Evolutionary conservation across 345 rosid genomes (phyloP).

Genomic region (Arabidopsis arenosa): DNA sequence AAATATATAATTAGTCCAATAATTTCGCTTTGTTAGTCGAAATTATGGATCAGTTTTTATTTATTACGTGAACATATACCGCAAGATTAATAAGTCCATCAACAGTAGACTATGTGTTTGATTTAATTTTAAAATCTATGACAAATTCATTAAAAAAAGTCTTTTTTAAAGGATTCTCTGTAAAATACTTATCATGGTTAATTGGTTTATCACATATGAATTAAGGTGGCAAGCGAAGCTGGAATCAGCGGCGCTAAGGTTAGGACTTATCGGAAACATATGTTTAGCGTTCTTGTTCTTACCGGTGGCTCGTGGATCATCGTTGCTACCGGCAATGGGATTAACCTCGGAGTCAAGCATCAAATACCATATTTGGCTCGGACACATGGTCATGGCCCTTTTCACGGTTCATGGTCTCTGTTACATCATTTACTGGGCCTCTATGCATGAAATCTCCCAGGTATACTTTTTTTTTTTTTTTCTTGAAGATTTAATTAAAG

Average conservation of each 20-base stretch:
- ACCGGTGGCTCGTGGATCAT: constrained; percentile 86
- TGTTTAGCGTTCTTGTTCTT: constrained; percentile 69
- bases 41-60: no score
- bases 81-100: no score
- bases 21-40: no score
- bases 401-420: constrained; percentile 70
- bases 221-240: constrained; percentile 70
- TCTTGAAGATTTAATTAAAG: neutral
- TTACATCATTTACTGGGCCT: constrained; percentile 57
- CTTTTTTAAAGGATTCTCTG: neutral
- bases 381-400: constrained; percentile 68
- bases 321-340: constrained; percentile 68
- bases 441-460: constrained; percentile 48
- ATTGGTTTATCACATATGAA: neutral
- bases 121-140: no score
- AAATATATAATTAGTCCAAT: neutral
- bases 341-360: constrained; percentile 84
- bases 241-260: constrained; percentile 34
- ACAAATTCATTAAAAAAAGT: neutral
- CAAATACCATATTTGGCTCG: constrained; percentile 92
- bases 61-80: neutral
- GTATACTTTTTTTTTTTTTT: constrained; percentile 42
- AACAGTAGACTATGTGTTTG: no score
- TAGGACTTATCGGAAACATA: constrained; percentile 72
- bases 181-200: no score